A percentile compares a stretch with the other conserved stretches of the same genome.
phyloP scores from a whole-genome alignment of 208 protist genomes.

The Trypanosoma cruzi region DNA sequence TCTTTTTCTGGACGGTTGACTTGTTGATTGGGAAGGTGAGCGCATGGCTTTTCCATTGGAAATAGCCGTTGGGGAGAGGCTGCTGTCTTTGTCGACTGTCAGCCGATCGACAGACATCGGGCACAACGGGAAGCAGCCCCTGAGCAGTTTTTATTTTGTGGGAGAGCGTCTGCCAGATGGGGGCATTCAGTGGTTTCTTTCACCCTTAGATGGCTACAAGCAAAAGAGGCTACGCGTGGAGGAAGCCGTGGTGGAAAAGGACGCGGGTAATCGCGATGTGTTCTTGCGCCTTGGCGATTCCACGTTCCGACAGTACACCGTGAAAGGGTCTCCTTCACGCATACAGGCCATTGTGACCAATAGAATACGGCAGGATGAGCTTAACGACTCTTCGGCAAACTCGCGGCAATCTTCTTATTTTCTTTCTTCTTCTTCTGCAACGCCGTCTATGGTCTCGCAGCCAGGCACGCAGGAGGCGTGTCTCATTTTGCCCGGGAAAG shows the following conservation, averaged over 20 bases:
- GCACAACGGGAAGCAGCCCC: neutral
- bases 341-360: neutral
- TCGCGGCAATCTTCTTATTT: slow-evolving; percentile 2
- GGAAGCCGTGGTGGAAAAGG: slow-evolving; percentile 48
- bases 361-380: neutral
- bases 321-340: neutral
- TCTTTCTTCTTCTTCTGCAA: slow-evolving; percentile 1
- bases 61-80: neutral
- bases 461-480: neutral
- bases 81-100: slow-evolving; percentile 6
- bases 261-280: slow-evolving; percentile 30
- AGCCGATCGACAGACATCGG: neutral
- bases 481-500: neutral
- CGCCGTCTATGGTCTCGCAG: neutral
- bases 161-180: slow-evolving; percentile 41
- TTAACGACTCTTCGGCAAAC: neutral
- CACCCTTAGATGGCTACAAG: slow-evolving; percentile 61
- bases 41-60: slow-evolving; percentile 16
- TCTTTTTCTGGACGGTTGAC: neutral
- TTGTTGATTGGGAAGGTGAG: neutral
- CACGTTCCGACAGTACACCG: slow-evolving; percentile 54
- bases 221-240: slow-evolving; percentile 74
- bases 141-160: slow-evolving; percentile 57
- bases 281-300: slow-evolving; percentile 55
- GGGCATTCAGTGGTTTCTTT: slow-evolving; percentile 59